Base-by-base conservation (phyloP, 2,329 filamentous ascomycete genomes). In the Grosmannia penicillata region DNA sequence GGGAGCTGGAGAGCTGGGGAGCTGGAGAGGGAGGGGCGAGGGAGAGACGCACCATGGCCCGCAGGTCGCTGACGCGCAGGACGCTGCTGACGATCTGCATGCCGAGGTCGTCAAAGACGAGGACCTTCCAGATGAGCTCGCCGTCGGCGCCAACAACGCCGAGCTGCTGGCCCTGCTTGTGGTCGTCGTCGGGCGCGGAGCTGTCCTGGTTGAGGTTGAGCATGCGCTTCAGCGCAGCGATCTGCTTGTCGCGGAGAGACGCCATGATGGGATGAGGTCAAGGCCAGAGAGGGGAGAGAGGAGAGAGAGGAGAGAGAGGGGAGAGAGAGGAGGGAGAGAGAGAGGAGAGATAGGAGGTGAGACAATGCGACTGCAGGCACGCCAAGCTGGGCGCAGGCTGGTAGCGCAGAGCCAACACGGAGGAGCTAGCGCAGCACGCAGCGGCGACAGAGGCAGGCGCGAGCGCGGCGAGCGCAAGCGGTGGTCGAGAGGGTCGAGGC, bases 31-130 rank as follows among this genome's bases (percentile, higher is more conserved):
- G 19, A n/a, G 18, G 8, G 17, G 13, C 6, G 33, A 22, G 11
- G 22, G 19, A 8, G 14, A 18, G 4, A 30, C 29, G 6, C 13
- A 36, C 36, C 75, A 91, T 86, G 44, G 81, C 75, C 45, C 93
- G 72, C 54, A 98, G 65, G 60, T 98, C 91, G 53, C 86, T 94
- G 45, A 98, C 91, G 42, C 87, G 74, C 47, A 98, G 67, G 3
- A 98, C 87, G 53, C 87, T 95, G 63, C 86, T 95, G 53, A 98
- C 95, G 42, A 98, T 83, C 71, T 96, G 87, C 56, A 87, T 73
- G 34, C 89, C 91, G 4, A 78, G 58, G 49, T 89, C 76, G 59
- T 98, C 93, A 55, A 98, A 96, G 9, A 98, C 85, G 37, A 98
- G 66, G 7, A 96, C 83, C 59, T 96, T 96, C 89, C 89, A 96